Evolutionary conservation across 1,284 basidiomycete genomes (phyloP), one percentile per base, ranked within the genome.

Genomic region (Leccinum solheimii): DNA sequence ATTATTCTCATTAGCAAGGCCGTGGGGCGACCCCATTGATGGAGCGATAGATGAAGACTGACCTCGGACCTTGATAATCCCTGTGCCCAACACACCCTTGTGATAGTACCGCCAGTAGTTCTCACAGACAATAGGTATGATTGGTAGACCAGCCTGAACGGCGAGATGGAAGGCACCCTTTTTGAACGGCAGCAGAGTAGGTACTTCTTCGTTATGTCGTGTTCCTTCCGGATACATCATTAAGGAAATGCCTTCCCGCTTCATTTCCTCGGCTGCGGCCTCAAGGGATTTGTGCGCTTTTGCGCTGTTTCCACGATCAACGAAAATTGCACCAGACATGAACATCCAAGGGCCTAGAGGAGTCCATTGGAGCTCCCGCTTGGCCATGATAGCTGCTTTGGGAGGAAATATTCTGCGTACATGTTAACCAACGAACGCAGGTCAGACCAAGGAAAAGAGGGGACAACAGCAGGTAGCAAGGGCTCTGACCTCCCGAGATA

Each of bases 161-260:
- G 97, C 97, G 40, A 98, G 84, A 73, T 99, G 95, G 83, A 99
- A 99, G 1, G 95, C 96, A 45, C 97, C 97, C 78, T 98, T 99
- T 81, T 99, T 99, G 80, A 99, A 92, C 0, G 94, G 91, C 3
- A 95, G 81, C 71, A 98, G 77, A 36, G 84, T 81, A 8, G 88
- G 83, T 51, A 82, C 79, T 65, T 87, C 80, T n/a, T 83, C 81
- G 60, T 84, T 83, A 26, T 91, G 87, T 26, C 97, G 86, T 3
- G 95, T 98, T 38, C 95, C 95, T 77, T 97, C 95, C 1, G 95
- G 93, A 77, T 94, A 97, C 72, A 97, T 86, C 90, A 92, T 95
- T 55, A 97, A 78, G 7, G 92, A 94, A 32, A 92, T 82, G 70
- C 86, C 76, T 36, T 85, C 81, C 48, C 76, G 71, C 78, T 92